Conservation (phyloP, 805 yeast species). For the Saccharomyces kudriavzevii region DNA sequence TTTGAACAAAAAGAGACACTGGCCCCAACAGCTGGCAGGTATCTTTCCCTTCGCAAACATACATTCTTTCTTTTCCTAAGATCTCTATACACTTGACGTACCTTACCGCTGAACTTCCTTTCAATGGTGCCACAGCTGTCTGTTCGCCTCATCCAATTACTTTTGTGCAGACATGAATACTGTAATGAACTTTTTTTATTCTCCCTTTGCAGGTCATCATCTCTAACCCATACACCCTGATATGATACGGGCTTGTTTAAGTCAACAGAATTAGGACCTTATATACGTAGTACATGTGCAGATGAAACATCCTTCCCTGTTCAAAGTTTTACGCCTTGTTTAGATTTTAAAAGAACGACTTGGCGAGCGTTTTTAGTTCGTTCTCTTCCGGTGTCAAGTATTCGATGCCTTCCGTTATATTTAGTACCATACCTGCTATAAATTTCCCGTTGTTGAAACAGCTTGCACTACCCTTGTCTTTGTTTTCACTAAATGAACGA, state of each 20-base stretch:
- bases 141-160: neutral
- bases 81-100: neutral
- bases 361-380: constrained; percentile 5
- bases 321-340: no score
- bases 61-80: neutral
- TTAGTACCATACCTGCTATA: constrained; percentile 23
- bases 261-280: neutral
- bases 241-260: neutral
- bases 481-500: constrained; percentile 9
- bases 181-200: neutral
- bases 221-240: neutral
- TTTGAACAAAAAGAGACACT: constrained; percentile 73
- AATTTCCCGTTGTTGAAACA: constrained; percentile 26
- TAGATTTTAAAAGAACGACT: constrained; percentile 7
- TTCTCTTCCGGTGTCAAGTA: constrained; percentile 10
- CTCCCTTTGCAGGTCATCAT: neutral
- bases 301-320: neutral
- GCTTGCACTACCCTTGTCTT: constrained; percentile 22
- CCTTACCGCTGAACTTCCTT: neutral
- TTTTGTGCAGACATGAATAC: neutral
- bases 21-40: constrained; percentile 72
- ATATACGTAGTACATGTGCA: neutral
- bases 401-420: constrained; percentile 4
- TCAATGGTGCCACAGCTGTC: neutral
- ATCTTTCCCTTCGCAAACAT: constrained; percentile 3